These are phyloP conservation scores for Umbelopsis vinacea DNA, from an alignment of 192 early-diverging fungal species.

Conservation along the genomic window DNA sequence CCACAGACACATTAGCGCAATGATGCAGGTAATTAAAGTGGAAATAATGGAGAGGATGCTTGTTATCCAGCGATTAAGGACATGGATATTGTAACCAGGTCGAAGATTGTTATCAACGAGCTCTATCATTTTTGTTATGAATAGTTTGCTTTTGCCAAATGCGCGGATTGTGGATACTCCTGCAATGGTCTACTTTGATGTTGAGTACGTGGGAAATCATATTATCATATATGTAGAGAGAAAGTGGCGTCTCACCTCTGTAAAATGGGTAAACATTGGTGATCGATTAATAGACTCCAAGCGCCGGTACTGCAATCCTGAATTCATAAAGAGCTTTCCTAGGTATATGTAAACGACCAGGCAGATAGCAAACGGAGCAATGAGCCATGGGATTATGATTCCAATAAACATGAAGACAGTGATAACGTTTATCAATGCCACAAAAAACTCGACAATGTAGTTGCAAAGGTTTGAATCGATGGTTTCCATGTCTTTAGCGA, in stretches of 20 bases:
- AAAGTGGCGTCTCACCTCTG: slow-evolving; percentile 56
- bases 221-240: not conserved
- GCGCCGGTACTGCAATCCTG: slow-evolving; percentile 79
- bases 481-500: slow-evolving; percentile 68
- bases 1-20: slow-evolving; percentile 62
- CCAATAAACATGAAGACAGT: slow-evolving; percentile 20
- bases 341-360: slow-evolving; percentile 21
- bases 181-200: slow-evolving; percentile 31
- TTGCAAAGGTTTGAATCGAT: slow-evolving; percentile 39
- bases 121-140: slow-evolving; percentile 53
- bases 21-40: slow-evolving; percentile 64
- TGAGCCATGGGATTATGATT: slow-evolving; percentile 1
- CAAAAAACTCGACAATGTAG: slow-evolving; percentile 21
- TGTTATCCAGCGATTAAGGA: slow-evolving; percentile 81
- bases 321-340: slow-evolving; percentile 58
- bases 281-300: slow-evolving; percentile 72
- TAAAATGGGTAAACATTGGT: slow-evolving; percentile 77
- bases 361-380: not conserved
- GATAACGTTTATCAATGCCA: slow-evolving; percentile 8
- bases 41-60: slow-evolving; percentile 75
- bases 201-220: not conserved
- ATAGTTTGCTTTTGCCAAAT: slow-evolving; percentile 65
- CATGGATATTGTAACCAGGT: slow-evolving; percentile 79
- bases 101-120: slow-evolving; percentile 61
- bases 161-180: slow-evolving; percentile 82